These are phyloP conservation scores for Paecilomyces sp. DNA, from an alignment of 2,329 filamentous ascomycete species.

Conservation along the genomic window DNA sequence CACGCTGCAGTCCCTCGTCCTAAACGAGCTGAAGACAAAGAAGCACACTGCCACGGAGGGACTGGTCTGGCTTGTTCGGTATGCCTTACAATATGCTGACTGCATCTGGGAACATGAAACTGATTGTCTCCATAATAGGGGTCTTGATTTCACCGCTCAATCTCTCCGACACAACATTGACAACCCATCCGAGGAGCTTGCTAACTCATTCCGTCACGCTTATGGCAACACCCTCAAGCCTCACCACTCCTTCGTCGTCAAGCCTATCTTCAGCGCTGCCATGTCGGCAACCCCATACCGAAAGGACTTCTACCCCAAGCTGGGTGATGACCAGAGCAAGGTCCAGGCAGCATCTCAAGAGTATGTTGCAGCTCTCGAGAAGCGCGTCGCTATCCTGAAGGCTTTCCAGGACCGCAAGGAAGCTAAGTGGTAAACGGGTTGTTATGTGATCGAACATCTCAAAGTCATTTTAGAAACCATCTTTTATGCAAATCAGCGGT, in stretches of 20 bases:
- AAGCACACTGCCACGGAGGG: conserved; percentile 86
- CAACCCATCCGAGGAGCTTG: conserved; percentile 65
- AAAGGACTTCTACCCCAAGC: conserved; percentile 85
- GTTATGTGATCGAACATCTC: background rate
- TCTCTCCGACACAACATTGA: conserved; percentile 71
- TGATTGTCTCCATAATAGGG: conserved; percentile 46
- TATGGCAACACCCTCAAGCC: conserved; percentile 86
- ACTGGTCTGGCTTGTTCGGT: conserved; percentile 85
- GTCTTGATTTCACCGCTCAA: conserved; percentile 86
- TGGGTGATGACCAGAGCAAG: conserved; percentile 49
- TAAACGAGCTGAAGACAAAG: conserved; percentile 82
- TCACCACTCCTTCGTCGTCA: conserved; percentile 81
- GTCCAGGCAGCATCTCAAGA: conserved; percentile 57
- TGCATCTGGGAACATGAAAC: background rate
- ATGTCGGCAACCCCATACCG: conserved; percentile 92
- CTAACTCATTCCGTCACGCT: conserved; percentile 75
- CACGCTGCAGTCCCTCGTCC: conserved; percentile 75
- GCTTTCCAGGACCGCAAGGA: conserved; percentile 52
- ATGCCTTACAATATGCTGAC: conserved; percentile 20
- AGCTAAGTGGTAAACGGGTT: conserved; percentile 31
- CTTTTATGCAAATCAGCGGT: background rate
- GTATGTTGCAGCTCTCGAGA: conserved; percentile 73
- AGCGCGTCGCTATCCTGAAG: conserved; percentile 69
- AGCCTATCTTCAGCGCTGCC: conserved; percentile 85
- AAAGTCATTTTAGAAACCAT: background rate